Base-by-base conservation (phyloP, 257 asterid genomes). In the Marsdenia floribunda region DNA sequence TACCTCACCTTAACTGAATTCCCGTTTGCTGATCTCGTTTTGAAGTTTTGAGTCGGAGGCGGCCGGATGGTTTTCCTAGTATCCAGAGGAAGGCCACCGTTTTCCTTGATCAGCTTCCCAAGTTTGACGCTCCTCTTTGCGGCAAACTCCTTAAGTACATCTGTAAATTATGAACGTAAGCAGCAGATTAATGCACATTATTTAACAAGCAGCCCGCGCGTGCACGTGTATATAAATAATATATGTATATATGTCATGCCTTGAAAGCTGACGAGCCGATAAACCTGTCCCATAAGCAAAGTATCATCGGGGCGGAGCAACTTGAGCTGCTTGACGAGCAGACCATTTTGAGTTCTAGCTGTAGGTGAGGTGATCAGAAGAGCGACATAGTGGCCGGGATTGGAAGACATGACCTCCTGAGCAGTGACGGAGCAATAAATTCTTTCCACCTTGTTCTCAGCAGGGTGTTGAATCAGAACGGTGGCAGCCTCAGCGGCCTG, bases 401-500 rank as follows among this genome's bases (percentile, higher is more conserved):
- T 88, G 13, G 89, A 85, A 65, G 73, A 80, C 98, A 93, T 93
- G 47, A 93, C 85, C 74, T 89, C 90, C 47, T 75, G 80, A 40
- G 96, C 98, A 60, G 82, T 84, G 19, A 87, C 82, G 19, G 96
- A 88, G 91, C 90, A 85, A 83, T 87, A 91, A 73, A 91, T 77
- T 81, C 97, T 82, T 71, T 93, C 96, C 21, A 90, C 91, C 80
- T 79, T 89, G 75, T 78, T 81, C 19, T 85, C 78, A 44, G 79
- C 84, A 47, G 96, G 92, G 64, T 89, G 96, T 33, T 87, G 91
- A 68, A 93, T 84, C 81, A 90, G 82, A 84, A 90, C 96, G 71
- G 93, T 83, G 61, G 96, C 97, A 75, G 89, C 93, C 85, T 90
- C 97, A 76, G 96, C 91, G 73, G 97, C 96, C 81, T 92, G 96